Base-by-base conservation (phyloP, 805 yeast genomes). In the Dipodascus albidus region DNA sequence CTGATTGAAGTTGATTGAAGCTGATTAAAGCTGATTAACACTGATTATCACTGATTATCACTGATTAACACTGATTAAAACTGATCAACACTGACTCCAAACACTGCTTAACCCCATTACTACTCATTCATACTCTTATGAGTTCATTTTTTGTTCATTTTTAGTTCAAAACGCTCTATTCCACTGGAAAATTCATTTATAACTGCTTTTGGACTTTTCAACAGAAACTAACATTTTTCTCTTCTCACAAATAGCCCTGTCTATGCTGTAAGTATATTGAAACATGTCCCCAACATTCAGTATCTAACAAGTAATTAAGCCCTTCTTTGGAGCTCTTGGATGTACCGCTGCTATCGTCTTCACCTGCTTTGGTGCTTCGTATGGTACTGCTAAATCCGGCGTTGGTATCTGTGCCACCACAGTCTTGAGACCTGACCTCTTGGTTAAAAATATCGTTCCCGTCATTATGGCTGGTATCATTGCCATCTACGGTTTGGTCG, bases 401-500 rank as follows among this genome's bases (percentile, higher is more conserved):
- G 96, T 93, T 61, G 99, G 98, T 82, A 90, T 91, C 70, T 91
- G 96, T 77, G 99, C 96, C 69, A 88, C 96, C 61, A 86, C 96
- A 74, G 96, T 90, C 57, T 77, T 91, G 70, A 87, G 96, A 83
- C 99, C 99, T 62, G 99, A 91, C 70, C 79, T 90, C 70, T 75
- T 90, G 68, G 90, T 91, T 64, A 88, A 83, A 76, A 87, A 38
- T 75, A 84, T 90, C 65, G 96, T 91, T 58, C 99, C 99, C 60
- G 97, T 93, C 64, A 82, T 91, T 75, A 91, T 91, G 97, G 97
- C 98, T 60, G 99, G 99, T 91, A 91, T 91, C 69, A 89, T 91
- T 76, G 96, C 98, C 75, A 90, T 91, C 55, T 91, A 91, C 71
- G 99, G 99, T 55, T 77, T 91, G 68, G 98, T 91, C 59, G 97